Percentiles rank a stretch among this genome's conserved stretches.
Conservation (phyloP, 2,329 filamentous ascomycete species). For the Periconia macrospinosa region DNA sequence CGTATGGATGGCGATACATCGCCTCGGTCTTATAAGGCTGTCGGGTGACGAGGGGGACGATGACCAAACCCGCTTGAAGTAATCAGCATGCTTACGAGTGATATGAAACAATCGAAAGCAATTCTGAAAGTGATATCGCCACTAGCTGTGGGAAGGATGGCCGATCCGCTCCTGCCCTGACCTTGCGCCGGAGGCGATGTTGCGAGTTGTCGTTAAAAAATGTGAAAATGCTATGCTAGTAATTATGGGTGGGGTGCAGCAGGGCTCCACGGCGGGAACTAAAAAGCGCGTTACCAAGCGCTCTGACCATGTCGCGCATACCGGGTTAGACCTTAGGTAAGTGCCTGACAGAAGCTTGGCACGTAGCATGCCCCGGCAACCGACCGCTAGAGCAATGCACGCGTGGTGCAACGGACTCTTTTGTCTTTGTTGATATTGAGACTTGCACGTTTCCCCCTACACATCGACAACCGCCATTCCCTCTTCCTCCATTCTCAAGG, state of each 20-base stretch:
- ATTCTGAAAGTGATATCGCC: no score
- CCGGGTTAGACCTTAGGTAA: background rate
- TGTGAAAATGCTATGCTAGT: background rate
- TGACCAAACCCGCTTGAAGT: no score
- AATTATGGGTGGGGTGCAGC: background rate
- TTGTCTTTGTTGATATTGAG: slow-evolving; percentile 1
- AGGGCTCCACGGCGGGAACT: background rate
- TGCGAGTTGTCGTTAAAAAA: background rate
- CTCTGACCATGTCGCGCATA: background rate
- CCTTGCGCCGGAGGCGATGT: background rate
- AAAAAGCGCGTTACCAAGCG: background rate
- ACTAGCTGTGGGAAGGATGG: no score
- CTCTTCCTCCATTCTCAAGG: slow-evolving; percentile 6
- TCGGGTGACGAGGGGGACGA: no score
- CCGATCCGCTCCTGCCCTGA: no score
- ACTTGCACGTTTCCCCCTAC: slow-evolving; percentile 6
- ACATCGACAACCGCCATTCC: slow-evolving; percentile 12
- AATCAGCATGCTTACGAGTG: no score
- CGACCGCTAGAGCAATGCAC: slow-evolving; percentile 6
- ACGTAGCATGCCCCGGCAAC: slow-evolving; percentile 1
- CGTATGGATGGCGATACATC: no score
- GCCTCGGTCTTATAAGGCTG: no score
- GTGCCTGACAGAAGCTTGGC: background rate
- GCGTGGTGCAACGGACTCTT: background rate
- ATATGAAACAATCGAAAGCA: no score